Evolutionary conservation across 306 rosid species (phyloP).

Genomic region (Vigna radiata): DNA sequence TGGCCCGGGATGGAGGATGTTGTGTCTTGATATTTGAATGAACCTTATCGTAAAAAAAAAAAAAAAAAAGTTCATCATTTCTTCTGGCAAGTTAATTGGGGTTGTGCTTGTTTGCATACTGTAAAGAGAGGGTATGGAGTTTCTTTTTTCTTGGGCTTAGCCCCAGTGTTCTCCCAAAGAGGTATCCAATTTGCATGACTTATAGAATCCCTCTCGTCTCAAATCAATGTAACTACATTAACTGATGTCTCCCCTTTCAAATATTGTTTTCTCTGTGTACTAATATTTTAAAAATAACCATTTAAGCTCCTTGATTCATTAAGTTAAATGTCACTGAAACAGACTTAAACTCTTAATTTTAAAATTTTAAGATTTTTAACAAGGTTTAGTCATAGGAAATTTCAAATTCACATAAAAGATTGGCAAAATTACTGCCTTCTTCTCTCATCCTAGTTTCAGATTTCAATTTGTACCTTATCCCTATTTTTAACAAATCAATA

Average conservation of each 20-base stretch:
- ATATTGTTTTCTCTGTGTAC: not conserved
- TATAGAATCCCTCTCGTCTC: not conserved
- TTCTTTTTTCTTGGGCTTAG: too few species aligned
- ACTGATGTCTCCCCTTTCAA: not conserved
- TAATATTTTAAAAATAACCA: not conserved
- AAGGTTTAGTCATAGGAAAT: not conserved
- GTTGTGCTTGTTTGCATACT: too few species aligned
- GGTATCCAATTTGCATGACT: not conserved
- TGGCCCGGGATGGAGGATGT: not conserved
- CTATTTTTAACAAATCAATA: too few species aligned
- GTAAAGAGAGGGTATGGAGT: too few species aligned
- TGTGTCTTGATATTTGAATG: not conserved
- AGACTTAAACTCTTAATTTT: not conserved
- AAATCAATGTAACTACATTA: not conserved
- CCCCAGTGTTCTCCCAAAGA: too few species aligned
- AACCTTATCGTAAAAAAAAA: not conserved
- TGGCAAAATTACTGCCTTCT: not conserved
- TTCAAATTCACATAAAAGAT: not conserved
- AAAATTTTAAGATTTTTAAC: not conserved
- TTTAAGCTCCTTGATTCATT: not conserved
- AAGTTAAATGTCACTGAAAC: not conserved
- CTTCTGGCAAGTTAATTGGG: too few species aligned
- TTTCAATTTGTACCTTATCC: too few species aligned
- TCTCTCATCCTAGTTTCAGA: too few species aligned
- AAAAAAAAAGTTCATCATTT: too few species aligned